Base-by-base conservation (phyloP, 2,329 filamentous ascomycete species). In the Penicillium sp. region DNA sequence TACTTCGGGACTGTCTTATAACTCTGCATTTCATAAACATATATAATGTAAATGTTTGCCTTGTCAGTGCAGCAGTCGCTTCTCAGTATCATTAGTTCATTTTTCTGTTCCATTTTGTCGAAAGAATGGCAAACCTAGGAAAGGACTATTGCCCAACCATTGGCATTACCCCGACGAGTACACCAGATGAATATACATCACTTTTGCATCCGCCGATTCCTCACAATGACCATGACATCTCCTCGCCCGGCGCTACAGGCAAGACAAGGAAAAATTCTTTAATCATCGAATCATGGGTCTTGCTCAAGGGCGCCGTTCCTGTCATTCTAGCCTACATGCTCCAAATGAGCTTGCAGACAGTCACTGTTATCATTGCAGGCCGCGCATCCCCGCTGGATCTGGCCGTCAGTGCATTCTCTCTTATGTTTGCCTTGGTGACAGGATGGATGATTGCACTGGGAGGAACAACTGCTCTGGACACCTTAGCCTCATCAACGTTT, bases 391-490 rank as follows among this genome's bases (percentile, higher is more conserved):
- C 91, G 1, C 89, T 95, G 72, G 86, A 91, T 1, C 78, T 96
- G 7, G 90, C 91, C 0, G 90, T 89, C 0, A 88, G 90, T 1
- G 91, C 91, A 0, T 96, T 96, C 68, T 90, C 89, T 2, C 93
- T 95, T 78, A 96, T 96, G 91, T 96, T 96, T 65, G 91, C 91
- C 53, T 92, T 93, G 89, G 87, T 89, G 22, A 91, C 90, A 1
- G 91, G 87, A 0, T 96, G 91, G 91, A 82, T 96, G 37, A 90
- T 96, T 57, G 91, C 88, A 0, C 82, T 96, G 4, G 91, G 91
- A 27, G 91, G 91, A 8, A 93, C 90, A 0, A 96, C 90, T 1
- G 91, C 91, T 0, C 82, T 96, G 44, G 91, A 96, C 71, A 96
- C 91, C 0, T 79, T 96, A 24, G 91, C 90, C 2, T 93, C 90